A percentile compares a stretch with the other conserved stretches of the same genome.
These are phyloP conservation scores for Osmanthus fragrans DNA, from an alignment of 257 asterid genomes.

Conservation along the genomic window DNA sequence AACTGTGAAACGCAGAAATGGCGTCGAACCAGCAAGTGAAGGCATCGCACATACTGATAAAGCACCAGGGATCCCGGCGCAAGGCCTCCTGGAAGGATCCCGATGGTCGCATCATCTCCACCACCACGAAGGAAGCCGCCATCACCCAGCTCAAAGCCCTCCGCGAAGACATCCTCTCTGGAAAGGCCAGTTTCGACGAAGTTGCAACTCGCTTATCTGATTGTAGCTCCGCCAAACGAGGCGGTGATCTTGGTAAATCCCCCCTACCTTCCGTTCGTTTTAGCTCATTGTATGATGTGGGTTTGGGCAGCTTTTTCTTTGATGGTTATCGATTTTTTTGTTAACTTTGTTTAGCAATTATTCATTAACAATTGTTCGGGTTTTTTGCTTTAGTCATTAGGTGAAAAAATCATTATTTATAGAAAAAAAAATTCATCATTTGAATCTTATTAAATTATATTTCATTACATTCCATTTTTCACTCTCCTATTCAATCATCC, in stretches of 20 bases:
- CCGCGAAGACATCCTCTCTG: constrained; percentile 72
- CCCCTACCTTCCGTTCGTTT: neutral
- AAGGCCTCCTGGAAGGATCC: constrained; percentile 95
- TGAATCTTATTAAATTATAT: too few relatives aligned
- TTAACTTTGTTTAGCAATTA: neutral
- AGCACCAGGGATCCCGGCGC: constrained; percentile 92
- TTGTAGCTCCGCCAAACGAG: constrained; percentile 94
- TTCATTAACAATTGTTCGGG: neutral
- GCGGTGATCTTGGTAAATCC: constrained; percentile 84
- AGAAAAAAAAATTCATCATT: too few relatives aligned
- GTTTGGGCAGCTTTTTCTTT: neutral
- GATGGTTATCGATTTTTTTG: neutral
- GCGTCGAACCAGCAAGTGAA: constrained; percentile 52
- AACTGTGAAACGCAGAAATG: constrained; percentile 24
- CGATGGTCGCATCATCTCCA: constrained; percentile 70
- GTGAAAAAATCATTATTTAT: neutral
- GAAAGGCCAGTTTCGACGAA: constrained; percentile 68
- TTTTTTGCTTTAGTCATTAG: neutral
- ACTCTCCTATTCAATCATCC: too few relatives aligned
- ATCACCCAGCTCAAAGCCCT: constrained; percentile 59
- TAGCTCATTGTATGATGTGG: neutral
- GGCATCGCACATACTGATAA: constrained; percentile 91
- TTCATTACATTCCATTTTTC: too few relatives aligned
- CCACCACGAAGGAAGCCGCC: constrained; percentile 73
- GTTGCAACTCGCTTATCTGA: constrained; percentile 70